Conservation (phyloP, 495 filamentous ascomycete genomes). For the Neurospora sp. region DNA sequence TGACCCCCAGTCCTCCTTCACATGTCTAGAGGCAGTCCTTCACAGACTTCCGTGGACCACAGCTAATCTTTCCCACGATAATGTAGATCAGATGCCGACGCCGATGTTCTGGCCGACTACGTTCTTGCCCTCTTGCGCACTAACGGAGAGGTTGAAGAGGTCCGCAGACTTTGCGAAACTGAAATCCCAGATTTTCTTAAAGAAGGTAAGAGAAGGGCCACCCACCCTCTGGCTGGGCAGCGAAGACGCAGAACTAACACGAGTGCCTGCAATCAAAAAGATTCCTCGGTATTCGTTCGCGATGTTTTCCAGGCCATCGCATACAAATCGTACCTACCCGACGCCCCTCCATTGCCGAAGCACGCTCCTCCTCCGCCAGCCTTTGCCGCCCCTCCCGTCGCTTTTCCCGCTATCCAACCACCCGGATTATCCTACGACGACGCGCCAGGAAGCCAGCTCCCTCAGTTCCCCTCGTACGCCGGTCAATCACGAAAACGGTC, state of each 20-base stretch:
- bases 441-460: neutral
- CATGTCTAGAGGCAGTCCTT: neutral
- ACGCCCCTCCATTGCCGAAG: constrained; percentile 34
- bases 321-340: constrained; percentile 51
- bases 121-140: constrained; percentile 80
- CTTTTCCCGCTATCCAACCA: constrained; percentile 1
- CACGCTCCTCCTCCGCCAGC: constrained; percentile 11
- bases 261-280: constrained; percentile 27
- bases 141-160: constrained; percentile 63
- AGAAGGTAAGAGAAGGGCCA: constrained; percentile 49
- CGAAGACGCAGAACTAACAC: neutral
- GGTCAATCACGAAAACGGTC: constrained; percentile 18
- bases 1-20: neutral
- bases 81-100: constrained; percentile 80
- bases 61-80: constrained; percentile 1
- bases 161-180: constrained; percentile 62
- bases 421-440: constrained; percentile 19
- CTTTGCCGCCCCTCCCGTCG: constrained; percentile 11
- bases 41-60: neutral
- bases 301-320: constrained; percentile 70
- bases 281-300: constrained; percentile 67
- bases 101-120: constrained; percentile 92
- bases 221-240: neutral
- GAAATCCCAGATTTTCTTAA: constrained; percentile 82
- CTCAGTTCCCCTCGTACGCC: neutral